phyloP scores from a whole-genome alignment of 148 eudicot species.

The Pouteria glomerata region DNA sequence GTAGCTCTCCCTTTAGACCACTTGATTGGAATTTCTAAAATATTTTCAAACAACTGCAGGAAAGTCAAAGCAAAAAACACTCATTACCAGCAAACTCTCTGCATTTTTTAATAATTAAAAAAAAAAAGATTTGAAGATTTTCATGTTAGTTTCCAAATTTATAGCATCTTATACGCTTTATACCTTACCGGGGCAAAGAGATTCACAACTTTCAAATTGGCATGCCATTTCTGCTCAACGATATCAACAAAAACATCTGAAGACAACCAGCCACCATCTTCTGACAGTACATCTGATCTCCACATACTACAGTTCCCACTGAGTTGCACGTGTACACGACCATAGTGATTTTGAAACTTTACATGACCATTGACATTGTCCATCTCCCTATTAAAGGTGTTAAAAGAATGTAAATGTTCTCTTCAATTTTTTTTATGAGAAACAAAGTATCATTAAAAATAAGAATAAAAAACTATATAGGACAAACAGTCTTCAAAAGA shows the following conservation, averaged over 20 bases:
- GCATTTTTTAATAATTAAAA: constrained; percentile 1
- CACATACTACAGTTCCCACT: constrained; percentile 90
- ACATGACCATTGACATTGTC: constrained; percentile 74
- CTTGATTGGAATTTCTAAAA: constrained; percentile 84
- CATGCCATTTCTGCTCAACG: constrained; percentile 96
- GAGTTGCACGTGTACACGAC: constrained; percentile 77
- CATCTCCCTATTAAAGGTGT: constrained; percentile 60
- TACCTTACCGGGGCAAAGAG: constrained; percentile 95
- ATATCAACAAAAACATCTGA: constrained; percentile 92
- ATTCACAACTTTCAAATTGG: constrained; percentile 68
- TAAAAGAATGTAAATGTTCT: constrained; percentile 19
- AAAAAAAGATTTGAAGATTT: background rate
- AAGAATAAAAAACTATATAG: no score
- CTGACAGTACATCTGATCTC: constrained; percentile 53
- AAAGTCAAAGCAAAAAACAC: constrained; percentile 9
- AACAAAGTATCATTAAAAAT: background rate
- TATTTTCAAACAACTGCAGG: constrained; percentile 89
- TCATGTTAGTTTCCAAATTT: constrained; percentile 1
- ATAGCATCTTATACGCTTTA: constrained; percentile 8
- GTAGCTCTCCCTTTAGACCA: constrained; percentile 98
- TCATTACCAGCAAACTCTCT: constrained; percentile 1
- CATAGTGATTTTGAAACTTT: constrained; percentile 86
- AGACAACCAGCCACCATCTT: constrained; percentile 95
- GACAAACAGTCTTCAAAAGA: no score
- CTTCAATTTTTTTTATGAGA: no score